Percentiles rank a stretch among this genome's conserved stretches.
phyloP scores from a whole-genome alignment of 2,329 filamentous ascomycete genomes.

The Penicillium janthinellum region DNA sequence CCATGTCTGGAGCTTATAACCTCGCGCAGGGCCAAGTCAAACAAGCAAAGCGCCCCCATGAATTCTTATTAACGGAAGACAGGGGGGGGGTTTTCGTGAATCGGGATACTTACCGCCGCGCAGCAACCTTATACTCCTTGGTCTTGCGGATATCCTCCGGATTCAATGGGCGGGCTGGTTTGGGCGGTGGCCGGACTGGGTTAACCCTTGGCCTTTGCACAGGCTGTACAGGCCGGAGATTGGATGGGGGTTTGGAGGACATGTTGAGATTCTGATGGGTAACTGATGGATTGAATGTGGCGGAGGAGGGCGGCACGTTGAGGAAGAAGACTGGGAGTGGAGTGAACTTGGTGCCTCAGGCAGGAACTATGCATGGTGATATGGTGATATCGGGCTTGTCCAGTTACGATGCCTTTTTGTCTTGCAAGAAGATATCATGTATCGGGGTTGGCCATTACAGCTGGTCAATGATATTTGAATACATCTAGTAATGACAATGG shows the following conservation, averaged over 20 bases:
- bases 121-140: constrained; percentile 44
- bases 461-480: background rate
- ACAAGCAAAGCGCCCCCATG: no score
- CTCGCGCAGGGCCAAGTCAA: no score
- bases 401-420: background rate
- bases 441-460: background rate
- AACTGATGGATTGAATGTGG: background rate
- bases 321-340: constrained; percentile 1
- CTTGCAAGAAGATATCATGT: background rate
- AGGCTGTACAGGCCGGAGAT: background rate
- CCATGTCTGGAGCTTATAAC: no score
- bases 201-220: background rate
- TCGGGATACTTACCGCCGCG: constrained; percentile 35
- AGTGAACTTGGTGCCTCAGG: constrained; percentile 5
- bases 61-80: no score
- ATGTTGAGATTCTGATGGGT: background rate
- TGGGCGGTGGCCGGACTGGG: background rate
- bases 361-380: background rate
- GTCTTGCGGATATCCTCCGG: constrained; percentile 42
- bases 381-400: background rate
- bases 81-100: background rate
- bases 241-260: background rate
- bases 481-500: background rate
- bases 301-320: background rate
- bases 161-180: constrained; percentile 13